These are phyloP conservation scores for Psilocybe azurescens DNA, from an alignment of 768 basidiomycete species.

Conservation along the genomic window DNA sequence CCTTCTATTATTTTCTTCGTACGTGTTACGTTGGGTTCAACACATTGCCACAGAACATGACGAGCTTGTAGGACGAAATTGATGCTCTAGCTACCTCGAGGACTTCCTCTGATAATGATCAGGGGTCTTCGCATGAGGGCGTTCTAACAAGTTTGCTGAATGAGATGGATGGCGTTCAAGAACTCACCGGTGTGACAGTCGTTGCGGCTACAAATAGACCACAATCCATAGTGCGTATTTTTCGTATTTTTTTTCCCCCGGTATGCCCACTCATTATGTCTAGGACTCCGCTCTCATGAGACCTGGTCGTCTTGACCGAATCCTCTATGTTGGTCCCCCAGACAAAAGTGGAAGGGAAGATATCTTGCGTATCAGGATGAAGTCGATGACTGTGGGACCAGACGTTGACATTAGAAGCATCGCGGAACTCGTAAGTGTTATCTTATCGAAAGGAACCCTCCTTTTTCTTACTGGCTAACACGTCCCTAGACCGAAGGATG, in stretches of 20 bases:
- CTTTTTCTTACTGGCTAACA: slow-evolving; percentile 6
- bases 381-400: slow-evolving; percentile 80
- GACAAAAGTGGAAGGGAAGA: slow-evolving; percentile 80
- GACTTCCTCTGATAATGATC: slow-evolving; percentile 59
- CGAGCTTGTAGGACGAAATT: slow-evolving; percentile 81
- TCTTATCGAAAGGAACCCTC: slow-evolving; percentile 1
- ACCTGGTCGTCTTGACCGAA: slow-evolving; percentile 92
- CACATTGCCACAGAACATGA: slow-evolving; percentile 1
- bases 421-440: slow-evolving; percentile 65
- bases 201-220: slow-evolving; percentile 97
- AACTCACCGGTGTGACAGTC: slow-evolving; percentile 92
- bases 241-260: background rate
- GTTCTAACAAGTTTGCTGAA: slow-evolving; percentile 93
- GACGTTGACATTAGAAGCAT: slow-evolving; percentile 70
- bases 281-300: slow-evolving; percentile 96
- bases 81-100: slow-evolving; percentile 91
- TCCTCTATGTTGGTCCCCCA: slow-evolving; percentile 94
- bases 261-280: background rate
- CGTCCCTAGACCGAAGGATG: slow-evolving; percentile 83
- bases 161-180: slow-evolving; percentile 99
- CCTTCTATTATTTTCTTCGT: slow-evolving; percentile 98
- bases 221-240: slow-evolving; percentile 68
- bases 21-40: background rate
- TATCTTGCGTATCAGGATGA: slow-evolving; percentile 80
- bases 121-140: slow-evolving; percentile 74